Evolutionary conservation across 345 rosid genomes (phyloP).

Genomic region (Citrus trifoliata): DNA sequence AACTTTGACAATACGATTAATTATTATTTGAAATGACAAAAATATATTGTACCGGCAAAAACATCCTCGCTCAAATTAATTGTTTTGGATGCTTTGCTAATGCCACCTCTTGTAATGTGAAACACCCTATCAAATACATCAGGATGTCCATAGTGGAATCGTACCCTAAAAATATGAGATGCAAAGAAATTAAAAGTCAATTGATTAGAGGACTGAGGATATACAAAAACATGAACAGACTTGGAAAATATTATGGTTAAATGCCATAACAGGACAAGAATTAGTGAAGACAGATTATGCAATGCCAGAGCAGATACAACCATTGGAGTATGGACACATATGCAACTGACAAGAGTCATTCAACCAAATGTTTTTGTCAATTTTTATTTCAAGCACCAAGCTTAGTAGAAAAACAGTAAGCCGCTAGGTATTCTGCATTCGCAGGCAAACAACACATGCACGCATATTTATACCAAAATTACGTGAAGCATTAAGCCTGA

Average conservation of each 20-base stretch:
- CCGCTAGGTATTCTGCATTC: not conserved
- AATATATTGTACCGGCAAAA: conserved; percentile 63
- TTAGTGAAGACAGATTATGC: not conserved
- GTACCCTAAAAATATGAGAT: conserved; percentile 52
- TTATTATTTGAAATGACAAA: not conserved
- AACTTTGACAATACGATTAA: conserved; percentile 1
- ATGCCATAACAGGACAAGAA: conserved; percentile 5
- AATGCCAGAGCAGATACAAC: conserved; percentile 1
- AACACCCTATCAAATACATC: conserved; percentile 92
- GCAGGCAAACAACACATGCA: not conserved
- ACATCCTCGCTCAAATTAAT: conserved; percentile 93
- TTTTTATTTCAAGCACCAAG: not conserved
- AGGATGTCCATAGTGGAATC: conserved; percentile 98
- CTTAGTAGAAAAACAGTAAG: not conserved
- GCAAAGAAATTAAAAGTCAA: conserved; percentile 5
- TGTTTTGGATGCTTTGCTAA: conserved; percentile 96
- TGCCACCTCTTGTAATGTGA: conserved; percentile 96
- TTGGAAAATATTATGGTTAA: not conserved
- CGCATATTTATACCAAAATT: not conserved
- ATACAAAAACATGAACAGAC: not conserved
- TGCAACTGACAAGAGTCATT: not conserved
- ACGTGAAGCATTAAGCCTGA: conserved; percentile 1
- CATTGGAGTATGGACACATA: not conserved
- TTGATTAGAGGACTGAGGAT: conserved; percentile 4
- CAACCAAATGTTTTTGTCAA: not conserved